Conservation (phyloP, 495 filamentous ascomycete genomes). For the Trichoderma asperelloides region DNA sequence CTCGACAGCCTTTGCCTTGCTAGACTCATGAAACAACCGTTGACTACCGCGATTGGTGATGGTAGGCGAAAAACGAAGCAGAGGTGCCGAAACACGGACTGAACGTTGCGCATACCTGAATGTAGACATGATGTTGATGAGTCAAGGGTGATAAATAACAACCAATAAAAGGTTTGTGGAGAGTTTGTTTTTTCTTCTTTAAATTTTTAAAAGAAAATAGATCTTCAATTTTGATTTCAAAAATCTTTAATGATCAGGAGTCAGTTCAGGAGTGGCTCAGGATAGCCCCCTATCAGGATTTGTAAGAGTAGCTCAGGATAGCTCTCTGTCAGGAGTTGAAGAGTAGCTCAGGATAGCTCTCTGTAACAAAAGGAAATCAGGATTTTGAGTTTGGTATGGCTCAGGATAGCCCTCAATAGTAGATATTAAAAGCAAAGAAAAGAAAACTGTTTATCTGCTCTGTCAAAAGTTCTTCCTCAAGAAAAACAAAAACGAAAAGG, state of each 20-base stretch:
- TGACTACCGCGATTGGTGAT: background rate
- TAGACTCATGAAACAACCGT: conserved; percentile 6
- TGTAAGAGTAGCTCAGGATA: conserved; percentile 10
- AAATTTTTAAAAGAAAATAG: background rate
- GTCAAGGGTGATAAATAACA: background rate
- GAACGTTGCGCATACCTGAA: background rate
- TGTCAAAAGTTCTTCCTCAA: background rate
- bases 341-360: conserved; percentile 9
- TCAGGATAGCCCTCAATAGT: conserved; percentile 15
- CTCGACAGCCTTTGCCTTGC: conserved; percentile 8
- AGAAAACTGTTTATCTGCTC: background rate
- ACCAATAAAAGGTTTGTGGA: background rate
- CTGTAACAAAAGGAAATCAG: conserved; percentile 1
- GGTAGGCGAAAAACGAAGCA: conserved; percentile 1
- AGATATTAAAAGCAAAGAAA: background rate
- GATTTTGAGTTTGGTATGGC: background rate
- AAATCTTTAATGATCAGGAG: background rate
- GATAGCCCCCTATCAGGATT: conserved; percentile 7
- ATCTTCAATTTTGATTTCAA: background rate
- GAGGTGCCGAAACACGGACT: background rate
- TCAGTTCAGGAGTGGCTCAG: conserved; percentile 8
- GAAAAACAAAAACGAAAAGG: background rate
- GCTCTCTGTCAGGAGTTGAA: conserved; percentile 1
- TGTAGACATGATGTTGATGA: conserved; percentile 5
- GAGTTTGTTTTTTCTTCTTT: background rate